Evolutionary conservation across 305 asterid genomes (phyloP), one percentile per base, ranked within the genome.

Genomic region (Rubia occidens): DNA sequence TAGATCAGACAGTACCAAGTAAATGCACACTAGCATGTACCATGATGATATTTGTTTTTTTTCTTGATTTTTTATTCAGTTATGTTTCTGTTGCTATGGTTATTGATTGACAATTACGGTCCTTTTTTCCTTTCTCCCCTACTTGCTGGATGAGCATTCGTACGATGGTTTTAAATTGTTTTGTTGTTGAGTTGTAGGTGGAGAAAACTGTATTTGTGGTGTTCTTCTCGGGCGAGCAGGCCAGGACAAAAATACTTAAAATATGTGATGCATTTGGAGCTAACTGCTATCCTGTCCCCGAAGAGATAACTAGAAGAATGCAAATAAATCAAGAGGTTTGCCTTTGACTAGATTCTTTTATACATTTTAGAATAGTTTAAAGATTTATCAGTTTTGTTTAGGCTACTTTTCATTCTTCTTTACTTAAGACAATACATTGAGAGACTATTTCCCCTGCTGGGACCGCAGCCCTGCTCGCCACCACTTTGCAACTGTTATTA

Each of bases 201-300:
- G 98, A 89, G 86, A 95, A 95, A 82, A 83, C 78, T 71, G 87
- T 91, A 71, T 95, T 95, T 86, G 88, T 91, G 72, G 96, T 91
- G 72, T 95, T 91, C 91, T 95, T 89, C 94, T 95, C 98, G 43
- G 95, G 99, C 26, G 98, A 91, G 88, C 99, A 91, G 80, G 99
- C 95, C 37, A 91, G 96, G 77, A 84, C 84, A 68, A 95, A 95
- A 84, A 88, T 95, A 72, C 78, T 89, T 73, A 95, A 86, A 86
- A 95, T 95, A 71, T 95, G 99, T 81, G 99, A 95, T 69, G 98
- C 99, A 69, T 95, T 91, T 80, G 95, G 91, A 51, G 97, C 98
- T 66, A 95, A 84, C 77, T 95, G 98, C 88, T 95, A 88, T 77
- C 98, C 99, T 63, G 95, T 91, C 78, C 97, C 98, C 10, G 97